These are phyloP conservation scores for Solanum tacnaense DNA, from an alignment of 257 asterid species.

Conservation along the genomic window DNA sequence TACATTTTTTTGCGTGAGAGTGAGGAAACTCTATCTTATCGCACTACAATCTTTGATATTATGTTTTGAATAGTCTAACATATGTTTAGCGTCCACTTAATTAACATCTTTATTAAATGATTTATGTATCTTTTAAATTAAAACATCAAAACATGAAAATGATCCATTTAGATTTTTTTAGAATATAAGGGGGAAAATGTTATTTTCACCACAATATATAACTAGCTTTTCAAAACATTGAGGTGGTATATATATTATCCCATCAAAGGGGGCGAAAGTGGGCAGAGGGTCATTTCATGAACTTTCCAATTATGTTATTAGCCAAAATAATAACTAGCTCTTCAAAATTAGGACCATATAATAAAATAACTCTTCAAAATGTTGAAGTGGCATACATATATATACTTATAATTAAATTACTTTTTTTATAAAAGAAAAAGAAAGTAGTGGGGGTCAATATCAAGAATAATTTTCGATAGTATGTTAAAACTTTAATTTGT, in stretches of 20 bases:
- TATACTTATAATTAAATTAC: neutral
- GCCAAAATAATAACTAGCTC: neutral
- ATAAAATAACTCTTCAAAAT: neutral
- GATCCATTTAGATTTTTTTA: neutral
- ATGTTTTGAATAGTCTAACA: neutral
- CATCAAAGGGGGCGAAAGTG: neutral
- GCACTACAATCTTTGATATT: neutral
- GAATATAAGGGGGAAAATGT: neutral
- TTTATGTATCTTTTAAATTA: neutral
- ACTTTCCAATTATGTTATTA: neutral
- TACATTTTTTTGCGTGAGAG: accelerated
- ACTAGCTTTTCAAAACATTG: neutral
- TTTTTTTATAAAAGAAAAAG: neutral
- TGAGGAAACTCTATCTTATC: neutral
- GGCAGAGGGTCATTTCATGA: neutral
- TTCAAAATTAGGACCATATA: neutral
- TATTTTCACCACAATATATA: neutral
- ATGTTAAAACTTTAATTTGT: neutral
- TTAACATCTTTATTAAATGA: neutral
- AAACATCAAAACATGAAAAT: neutral
- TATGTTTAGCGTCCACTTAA: neutral
- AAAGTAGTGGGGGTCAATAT: neutral
- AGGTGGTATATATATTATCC: neutral
- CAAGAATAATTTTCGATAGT: neutral
- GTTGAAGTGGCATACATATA: neutral